A percentile compares a stretch with the other conserved stretches of the same genome.
Conservation (phyloP, 192 early-diverging fungal genomes). For the Coemansia guatemalensis region DNA sequence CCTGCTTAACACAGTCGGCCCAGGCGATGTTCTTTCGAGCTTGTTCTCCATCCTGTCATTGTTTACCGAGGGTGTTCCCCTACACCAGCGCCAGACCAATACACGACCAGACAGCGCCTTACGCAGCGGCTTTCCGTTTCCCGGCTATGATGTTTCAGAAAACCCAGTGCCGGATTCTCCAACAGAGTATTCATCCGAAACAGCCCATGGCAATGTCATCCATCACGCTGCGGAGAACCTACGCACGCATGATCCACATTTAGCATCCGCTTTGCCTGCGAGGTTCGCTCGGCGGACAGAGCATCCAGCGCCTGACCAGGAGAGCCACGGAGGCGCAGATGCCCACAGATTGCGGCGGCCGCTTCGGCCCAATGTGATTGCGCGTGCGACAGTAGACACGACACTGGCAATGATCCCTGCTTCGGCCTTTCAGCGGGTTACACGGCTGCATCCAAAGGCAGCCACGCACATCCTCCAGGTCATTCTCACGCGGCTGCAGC, state of each 20-base stretch:
- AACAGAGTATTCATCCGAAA: neutral
- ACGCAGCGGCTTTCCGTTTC: neutral
- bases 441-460: constrained; percentile 87
- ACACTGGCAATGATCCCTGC: constrained; percentile 94
- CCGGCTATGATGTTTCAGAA: neutral
- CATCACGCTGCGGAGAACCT: too few species aligned
- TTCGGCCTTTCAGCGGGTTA: constrained; percentile 86
- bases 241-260: too few species aligned
- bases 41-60: constrained; percentile 90
- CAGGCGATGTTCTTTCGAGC: constrained; percentile 88
- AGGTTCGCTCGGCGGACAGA: neutral
- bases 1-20: constrained; percentile 80
- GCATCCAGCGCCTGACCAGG: neutral
- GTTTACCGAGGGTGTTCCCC: constrained; percentile 76
- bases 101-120: neutral
- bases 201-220: too few species aligned
- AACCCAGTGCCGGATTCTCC: neutral
- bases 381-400: constrained; percentile 80
- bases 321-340: neutral
- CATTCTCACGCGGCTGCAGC: constrained; percentile 92
- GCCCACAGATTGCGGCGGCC: constrained; percentile 23
- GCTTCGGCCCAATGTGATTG: constrained; percentile 76
- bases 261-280: too few species aligned
- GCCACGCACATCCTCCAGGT: constrained; percentile 95
- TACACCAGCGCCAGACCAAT: constrained; percentile 16